Conservation (phyloP, 441 rosid species). For the Lepidium campestre region DNA sequence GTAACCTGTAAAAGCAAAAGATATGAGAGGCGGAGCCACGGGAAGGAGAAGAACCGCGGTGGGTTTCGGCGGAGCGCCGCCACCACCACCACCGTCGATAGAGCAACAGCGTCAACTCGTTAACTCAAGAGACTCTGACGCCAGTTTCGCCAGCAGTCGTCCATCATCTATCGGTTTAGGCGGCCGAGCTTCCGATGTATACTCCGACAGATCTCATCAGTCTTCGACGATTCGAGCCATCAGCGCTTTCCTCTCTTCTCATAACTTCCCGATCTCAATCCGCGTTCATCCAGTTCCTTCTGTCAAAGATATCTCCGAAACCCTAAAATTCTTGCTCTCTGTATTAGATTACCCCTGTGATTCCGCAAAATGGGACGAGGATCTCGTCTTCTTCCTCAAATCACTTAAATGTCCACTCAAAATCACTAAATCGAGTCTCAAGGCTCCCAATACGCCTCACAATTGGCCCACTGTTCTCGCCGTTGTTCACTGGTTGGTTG, state of each 20-base stretch:
- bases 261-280: constrained; percentile 32
- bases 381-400: constrained; percentile 49
- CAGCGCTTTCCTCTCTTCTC: constrained; percentile 62
- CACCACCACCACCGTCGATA: constrained; percentile 36
- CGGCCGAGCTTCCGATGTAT: constrained; percentile 40
- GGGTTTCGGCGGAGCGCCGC: constrained; percentile 25
- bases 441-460: constrained; percentile 79
- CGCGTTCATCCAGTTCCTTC: constrained; percentile 50
- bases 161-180: constrained; percentile 61
- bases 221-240: constrained; percentile 47
- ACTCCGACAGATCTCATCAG: constrained; percentile 58
- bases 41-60: constrained; percentile 47
- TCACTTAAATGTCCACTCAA: constrained; percentile 62
- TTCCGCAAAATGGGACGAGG: constrained; percentile 48
- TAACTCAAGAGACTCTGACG: constrained; percentile 76
- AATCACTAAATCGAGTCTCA: constrained; percentile 65
- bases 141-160: constrained; percentile 80
- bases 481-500: constrained; percentile 72
- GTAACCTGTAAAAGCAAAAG: background rate
- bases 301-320: constrained; percentile 55
- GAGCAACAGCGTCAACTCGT: constrained; percentile 35
- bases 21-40: constrained; percentile 39
- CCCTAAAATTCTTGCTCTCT: constrained; percentile 50
- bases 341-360: constrained; percentile 42
- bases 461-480: constrained; percentile 80